Base-by-base conservation (phyloP, 352 stramenopile species). In the Globisporangium cederbergense region DNA sequence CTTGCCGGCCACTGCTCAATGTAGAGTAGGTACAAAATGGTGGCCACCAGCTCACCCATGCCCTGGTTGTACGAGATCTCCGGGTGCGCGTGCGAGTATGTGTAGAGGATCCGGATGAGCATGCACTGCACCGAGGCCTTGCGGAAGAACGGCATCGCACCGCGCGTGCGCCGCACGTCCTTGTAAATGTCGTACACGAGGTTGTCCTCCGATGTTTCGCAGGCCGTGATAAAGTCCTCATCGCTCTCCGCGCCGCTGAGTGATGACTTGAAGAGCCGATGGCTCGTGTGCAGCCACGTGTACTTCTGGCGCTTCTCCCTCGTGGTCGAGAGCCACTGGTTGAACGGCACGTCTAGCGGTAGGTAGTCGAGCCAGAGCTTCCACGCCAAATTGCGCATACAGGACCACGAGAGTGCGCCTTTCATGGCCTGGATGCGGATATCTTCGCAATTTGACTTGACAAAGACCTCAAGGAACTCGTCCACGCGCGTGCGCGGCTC, bases 41-140 rank as follows among this genome's bases (percentile, higher is more conserved):
- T 87, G 4, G 84, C 84, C 3, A 93, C 68, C n/a, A 93, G 54
- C 25, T 93, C 84, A 1, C 84, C 77, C 82, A 93, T 93, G 47
- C 82, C 84, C 73, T 89, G 79, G 61, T 93, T 90, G 66, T 91
- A 93, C 49, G 80, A 90, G 22, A 93, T 74, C 50, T 86, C 77
- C 5, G 80, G 73, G 43, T 93, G 82, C 4, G 73, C 77, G 6
- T 62, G 58, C 14, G 84, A 89, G 68, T 91, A 93, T 18, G 84
- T 85, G 61, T 89, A 91, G 14, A 93, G 45, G 0, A 90, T 67
- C 2, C 82, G 80, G 32, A 91, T 79, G 50, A 93, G 69, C 60
- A 86, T 61, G 43, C 71, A 75, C 58, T 93, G 84, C 0, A 85
- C 67, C 9, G 67, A 38, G 1, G 70, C 47, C 5, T 83, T 52